Evolutionary conservation across 305 asterid genomes (phyloP).

Genomic region (Fraxinus floribunda): DNA sequence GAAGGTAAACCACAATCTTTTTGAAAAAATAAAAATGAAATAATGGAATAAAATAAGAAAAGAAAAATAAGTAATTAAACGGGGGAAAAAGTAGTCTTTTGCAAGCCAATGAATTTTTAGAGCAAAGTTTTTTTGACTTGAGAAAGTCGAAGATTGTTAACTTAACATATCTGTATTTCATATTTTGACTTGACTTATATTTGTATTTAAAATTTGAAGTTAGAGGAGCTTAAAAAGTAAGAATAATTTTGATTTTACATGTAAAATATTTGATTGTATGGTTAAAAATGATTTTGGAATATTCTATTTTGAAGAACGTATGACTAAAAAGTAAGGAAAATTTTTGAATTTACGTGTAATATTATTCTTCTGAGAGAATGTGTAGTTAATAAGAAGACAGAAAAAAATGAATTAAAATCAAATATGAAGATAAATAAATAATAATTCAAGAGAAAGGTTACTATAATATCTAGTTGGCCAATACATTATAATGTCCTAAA

Average conservation of each 20-base stretch:
- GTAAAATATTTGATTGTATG: no score
- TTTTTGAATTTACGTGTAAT: no score
- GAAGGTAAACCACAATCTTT: conserved; percentile 28
- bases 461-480: conserved; percentile 33
- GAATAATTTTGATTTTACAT: no score
- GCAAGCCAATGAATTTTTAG: background rate
- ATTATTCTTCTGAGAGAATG: no score
- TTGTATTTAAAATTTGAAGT: background rate
- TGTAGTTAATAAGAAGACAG: no score
- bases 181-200: background rate
- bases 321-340: no score
- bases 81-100: background rate
- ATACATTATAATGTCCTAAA: background rate
- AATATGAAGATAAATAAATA: background rate
- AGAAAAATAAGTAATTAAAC: background rate
- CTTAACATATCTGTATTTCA: background rate
- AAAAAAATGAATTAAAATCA: no score
- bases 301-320: no score
- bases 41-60: conserved; percentile 10
- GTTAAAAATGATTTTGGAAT: no score
- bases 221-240: background rate
- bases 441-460: conserved; percentile 21
- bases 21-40: background rate
- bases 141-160: background rate
- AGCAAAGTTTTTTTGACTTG: background rate